Evolutionary conservation across 139 green algal genomes (phyloP).

Genomic region (Micractinium sp.): DNA sequence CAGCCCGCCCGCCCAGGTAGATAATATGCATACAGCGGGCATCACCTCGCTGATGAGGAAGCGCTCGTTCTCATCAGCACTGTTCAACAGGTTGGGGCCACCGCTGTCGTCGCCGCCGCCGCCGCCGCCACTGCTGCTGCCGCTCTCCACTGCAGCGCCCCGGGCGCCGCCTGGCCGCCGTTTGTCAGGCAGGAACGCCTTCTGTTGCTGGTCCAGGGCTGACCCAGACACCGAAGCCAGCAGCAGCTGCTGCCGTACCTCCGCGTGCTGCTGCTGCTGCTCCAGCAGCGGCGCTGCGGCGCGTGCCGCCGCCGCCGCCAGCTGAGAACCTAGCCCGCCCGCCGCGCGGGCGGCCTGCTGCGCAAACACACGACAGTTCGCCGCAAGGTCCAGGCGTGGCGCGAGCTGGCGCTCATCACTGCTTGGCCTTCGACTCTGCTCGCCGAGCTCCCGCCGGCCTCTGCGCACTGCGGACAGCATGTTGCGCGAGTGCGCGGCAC

Average conservation of each 20-base stretch:
- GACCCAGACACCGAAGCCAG: slow-evolving; percentile 27
- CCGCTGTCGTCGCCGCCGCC: neutral
- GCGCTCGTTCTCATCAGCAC: slow-evolving; percentile 48
- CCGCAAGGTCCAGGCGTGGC: neutral
- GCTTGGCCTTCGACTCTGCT: neutral
- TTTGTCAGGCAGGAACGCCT: slow-evolving; percentile 19
- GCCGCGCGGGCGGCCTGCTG: neutral
- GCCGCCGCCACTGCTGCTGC: neutral
- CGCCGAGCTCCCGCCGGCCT: neutral
- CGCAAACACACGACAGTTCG: neutral
- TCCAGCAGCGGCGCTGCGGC: neutral
- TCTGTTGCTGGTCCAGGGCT: slow-evolving; percentile 7
- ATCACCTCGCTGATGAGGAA: slow-evolving; percentile 78
- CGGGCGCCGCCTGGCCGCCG: neutral
- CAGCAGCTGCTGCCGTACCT: slow-evolving; percentile 2
- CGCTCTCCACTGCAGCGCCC: too few relatives aligned
- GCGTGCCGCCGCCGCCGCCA: neutral
- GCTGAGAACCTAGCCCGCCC: neutral
- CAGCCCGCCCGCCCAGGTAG: neutral
- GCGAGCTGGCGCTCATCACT: neutral
- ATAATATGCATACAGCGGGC: neutral
- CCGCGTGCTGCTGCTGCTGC: neutral
- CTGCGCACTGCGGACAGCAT: slow-evolving; percentile 5
- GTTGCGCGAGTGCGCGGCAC: neutral
- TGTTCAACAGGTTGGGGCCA: neutral